phyloP scores from a whole-genome alignment of 75 land plant species.

The Pseudotsuga menziesii region DNA sequence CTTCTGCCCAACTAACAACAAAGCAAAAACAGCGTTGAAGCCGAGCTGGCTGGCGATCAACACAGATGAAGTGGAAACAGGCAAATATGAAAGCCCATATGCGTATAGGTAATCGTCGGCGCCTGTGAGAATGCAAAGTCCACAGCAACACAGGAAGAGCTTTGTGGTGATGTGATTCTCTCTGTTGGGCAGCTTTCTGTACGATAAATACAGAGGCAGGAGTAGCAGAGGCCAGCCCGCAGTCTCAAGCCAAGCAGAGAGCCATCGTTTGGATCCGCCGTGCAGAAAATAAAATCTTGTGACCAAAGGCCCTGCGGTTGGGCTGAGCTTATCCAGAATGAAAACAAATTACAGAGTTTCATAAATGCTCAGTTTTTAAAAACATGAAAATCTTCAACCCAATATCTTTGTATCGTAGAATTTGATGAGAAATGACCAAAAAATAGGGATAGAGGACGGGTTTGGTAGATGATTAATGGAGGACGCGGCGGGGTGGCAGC shows the following conservation, averaged over 20 bases:
- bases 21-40: slow-evolving; percentile 33
- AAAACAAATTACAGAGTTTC: no score
- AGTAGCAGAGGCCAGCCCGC: slow-evolving; percentile 50
- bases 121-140: slow-evolving; percentile 44
- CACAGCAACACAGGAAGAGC: slow-evolving; percentile 20
- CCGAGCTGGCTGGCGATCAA: slow-evolving; percentile 29
- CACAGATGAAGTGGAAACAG: slow-evolving; percentile 16
- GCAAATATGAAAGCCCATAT: slow-evolving; percentile 28
- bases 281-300: slow-evolving; percentile 44
- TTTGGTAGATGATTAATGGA: no score
- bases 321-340: no score
- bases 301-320: slow-evolving; percentile 29
- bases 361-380: no score
- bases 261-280: slow-evolving; percentile 43
- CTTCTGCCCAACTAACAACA: slow-evolving; percentile 19
- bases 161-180: slow-evolving; percentile 16
- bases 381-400: no score
- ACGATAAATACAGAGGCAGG: slow-evolving; percentile 26
- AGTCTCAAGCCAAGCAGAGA: slow-evolving; percentile 34
- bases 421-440: no score
- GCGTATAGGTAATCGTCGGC: slow-evolving; percentile 49
- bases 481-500: no score
- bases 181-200: slow-evolving; percentile 10
- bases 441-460: no score
- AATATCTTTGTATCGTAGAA: no score